Percentiles rank a stretch among this genome's conserved stretches.
Evolutionary conservation across 495 filamentous ascomycete genomes (phyloP).

Genomic region (Penicillium malachiteum): DNA sequence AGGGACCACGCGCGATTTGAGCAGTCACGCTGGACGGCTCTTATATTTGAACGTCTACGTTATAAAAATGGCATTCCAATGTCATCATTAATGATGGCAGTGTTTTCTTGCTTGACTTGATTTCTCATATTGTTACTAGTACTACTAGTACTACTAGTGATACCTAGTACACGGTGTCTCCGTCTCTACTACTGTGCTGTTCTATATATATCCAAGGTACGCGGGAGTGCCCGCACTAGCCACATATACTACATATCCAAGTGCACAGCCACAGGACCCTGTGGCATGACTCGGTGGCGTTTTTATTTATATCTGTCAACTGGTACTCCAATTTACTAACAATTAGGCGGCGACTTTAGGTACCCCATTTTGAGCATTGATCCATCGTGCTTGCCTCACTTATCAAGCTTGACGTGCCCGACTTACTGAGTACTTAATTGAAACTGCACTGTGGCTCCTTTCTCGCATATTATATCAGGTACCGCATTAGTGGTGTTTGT

Average conservation of each 20-base stretch:
- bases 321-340: conserved; percentile 20
- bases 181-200: too few species aligned
- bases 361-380: conserved; percentile 15
- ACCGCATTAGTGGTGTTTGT: conserved; percentile 22
- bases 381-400: background rate
- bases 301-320: conserved; percentile 22
- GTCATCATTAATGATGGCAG: background rate
- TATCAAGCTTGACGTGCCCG: too few species aligned
- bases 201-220: too few species aligned
- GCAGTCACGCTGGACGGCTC: conserved; percentile 17
- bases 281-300: conserved; percentile 16
- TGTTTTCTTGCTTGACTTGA: background rate
- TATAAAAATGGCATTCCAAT: conserved; percentile 10
- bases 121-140: background rate
- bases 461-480: conserved; percentile 13
- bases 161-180: too few species aligned
- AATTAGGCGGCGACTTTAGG: conserved; percentile 33
- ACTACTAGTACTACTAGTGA: too few species aligned
- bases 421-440: too few species aligned
- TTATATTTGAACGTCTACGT: background rate
- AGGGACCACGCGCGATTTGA: conserved; percentile 18
- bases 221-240: too few species aligned
- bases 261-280: conserved; percentile 11
- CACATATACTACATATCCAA: background rate
- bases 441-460: conserved; percentile 15